phyloP scores from a whole-genome alignment of 2,329 filamentous ascomycete species.

The Penicillium sp. region DNA sequence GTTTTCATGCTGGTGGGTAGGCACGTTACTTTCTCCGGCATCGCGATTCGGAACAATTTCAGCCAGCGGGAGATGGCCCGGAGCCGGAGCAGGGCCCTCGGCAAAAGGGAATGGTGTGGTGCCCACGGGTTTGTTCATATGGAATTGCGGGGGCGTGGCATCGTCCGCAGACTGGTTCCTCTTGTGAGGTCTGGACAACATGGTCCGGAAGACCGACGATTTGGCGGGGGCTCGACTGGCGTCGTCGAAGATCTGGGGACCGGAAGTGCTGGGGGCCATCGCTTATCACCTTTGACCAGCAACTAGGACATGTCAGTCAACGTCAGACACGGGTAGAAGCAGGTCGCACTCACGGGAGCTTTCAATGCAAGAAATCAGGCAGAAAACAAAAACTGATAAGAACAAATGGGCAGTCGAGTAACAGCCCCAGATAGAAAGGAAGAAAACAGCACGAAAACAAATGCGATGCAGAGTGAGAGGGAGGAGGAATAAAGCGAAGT shows the following conservation, averaged over 20 bases:
- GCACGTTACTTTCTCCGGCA: constrained; percentile 22
- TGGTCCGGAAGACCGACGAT: constrained; percentile 52
- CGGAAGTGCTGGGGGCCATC: constrained; percentile 34
- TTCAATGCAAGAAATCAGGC: constrained; percentile 15
- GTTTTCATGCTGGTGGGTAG: constrained; percentile 40
- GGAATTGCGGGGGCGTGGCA: constrained; percentile 23
- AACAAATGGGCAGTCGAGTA: constrained; percentile 1
- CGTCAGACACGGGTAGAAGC: constrained; percentile 15
- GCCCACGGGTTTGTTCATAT: constrained; percentile 46
- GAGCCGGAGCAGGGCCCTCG: constrained; percentile 47
- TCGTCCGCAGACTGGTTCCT: constrained; percentile 45
- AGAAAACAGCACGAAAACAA: constrained; percentile 8
- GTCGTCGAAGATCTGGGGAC: constrained; percentile 40
- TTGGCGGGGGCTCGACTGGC: constrained; percentile 34
- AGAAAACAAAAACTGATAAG: constrained; percentile 7
- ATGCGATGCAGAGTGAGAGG: constrained; percentile 12
- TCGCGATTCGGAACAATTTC: constrained; percentile 43
- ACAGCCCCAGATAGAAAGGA: background rate
- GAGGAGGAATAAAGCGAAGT: constrained; percentile 7
- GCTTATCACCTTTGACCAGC: constrained; percentile 31
- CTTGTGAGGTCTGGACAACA: constrained; percentile 53
- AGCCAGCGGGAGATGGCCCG: constrained; percentile 34
- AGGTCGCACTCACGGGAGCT: constrained; percentile 20
- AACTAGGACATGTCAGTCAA: constrained; percentile 22
- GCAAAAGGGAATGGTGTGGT: constrained; percentile 43